Evolutionary conservation across 1,284 basidiomycete species (phyloP).

Genomic region (Chalciporus sp.): DNA sequence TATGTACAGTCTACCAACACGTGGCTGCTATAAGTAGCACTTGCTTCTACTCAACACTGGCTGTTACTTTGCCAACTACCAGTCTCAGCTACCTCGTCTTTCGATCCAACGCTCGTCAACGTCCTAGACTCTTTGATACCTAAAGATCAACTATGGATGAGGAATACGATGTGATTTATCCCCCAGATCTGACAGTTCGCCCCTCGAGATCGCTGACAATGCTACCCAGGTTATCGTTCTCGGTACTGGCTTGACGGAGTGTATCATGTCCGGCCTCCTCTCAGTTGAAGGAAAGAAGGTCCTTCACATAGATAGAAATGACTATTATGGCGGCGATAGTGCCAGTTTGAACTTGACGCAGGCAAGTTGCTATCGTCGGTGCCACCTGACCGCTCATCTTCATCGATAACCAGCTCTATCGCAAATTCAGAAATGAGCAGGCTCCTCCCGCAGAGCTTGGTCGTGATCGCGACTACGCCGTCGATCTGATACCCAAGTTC

Average conservation of each 20-base stretch:
- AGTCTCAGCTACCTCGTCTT: constrained; percentile 4
- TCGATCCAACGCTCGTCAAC: constrained; percentile 11
- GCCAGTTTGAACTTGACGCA: constrained; percentile 98
- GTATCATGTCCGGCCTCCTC: constrained; percentile 94
- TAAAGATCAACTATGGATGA: constrained; percentile 71
- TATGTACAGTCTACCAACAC: too few species aligned
- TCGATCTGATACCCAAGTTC: constrained; percentile 95
- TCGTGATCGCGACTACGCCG: constrained; percentile 93
- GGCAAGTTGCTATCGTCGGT: constrained; percentile 47
- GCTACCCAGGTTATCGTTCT: constrained; percentile 81
- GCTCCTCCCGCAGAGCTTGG: constrained; percentile 78
- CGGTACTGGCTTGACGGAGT: constrained; percentile 97
- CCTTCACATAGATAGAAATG: constrained; percentile 98
- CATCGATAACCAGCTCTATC: constrained; percentile 74
- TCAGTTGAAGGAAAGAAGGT: constrained; percentile 99
- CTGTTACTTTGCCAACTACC: constrained; percentile 22
- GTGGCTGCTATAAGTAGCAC: constrained; percentile 32
- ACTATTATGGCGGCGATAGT: constrained; percentile 98
- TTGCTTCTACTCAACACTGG: background rate
- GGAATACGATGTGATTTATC: constrained; percentile 75
- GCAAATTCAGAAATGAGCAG: constrained; percentile 88
- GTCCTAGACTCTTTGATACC: constrained; percentile 12
- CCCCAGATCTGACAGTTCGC: constrained; percentile 19
- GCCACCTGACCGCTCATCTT: constrained; percentile 19
- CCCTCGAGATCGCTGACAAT: constrained; percentile 19